A percentile compares a stretch with the other conserved stretches of the same genome.
These are phyloP conservation scores for Insectozyma bohioensis DNA, from an alignment of 1,139 yeast species.

Conservation along the genomic window DNA sequence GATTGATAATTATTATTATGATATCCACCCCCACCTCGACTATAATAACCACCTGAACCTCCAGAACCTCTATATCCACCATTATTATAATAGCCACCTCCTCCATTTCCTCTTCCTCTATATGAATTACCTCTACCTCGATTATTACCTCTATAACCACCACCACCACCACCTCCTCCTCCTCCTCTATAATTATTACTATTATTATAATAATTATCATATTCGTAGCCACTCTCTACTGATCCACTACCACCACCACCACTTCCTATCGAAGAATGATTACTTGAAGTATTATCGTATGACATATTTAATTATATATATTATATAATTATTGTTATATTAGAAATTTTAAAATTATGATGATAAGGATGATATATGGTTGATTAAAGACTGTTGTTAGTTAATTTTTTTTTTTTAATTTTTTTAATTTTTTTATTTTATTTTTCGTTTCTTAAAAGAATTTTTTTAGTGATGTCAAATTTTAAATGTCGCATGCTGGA, in stretches of 20 bases:
- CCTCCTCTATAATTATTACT: constrained; percentile 8
- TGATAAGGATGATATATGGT: too few relatives aligned
- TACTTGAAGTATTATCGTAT: constrained; percentile 4
- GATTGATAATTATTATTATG: not conserved
- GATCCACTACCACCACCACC: not conserved
- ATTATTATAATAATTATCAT: constrained; percentile 6
- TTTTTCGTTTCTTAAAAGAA: too few relatives aligned
- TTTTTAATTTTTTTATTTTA: not conserved
- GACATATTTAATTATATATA: constrained; percentile 3
- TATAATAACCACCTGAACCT: constrained; percentile 26
- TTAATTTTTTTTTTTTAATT: not conserved
- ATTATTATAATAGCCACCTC: constrained; percentile 10
- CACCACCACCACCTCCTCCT: constrained; percentile 6
- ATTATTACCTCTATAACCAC: constrained; percentile 2
- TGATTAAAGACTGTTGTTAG: not conserved
- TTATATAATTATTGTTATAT: too few relatives aligned
- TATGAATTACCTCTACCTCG: constrained; percentile 7
- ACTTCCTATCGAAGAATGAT: constrained; percentile 1
- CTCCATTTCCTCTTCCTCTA: constrained; percentile 5
- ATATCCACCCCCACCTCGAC: constrained; percentile 1
- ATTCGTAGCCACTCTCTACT: too few relatives aligned
- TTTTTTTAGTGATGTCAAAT: too few relatives aligned
- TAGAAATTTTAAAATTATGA: too few relatives aligned
- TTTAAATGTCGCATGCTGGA: too few relatives aligned
- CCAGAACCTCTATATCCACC: constrained; percentile 16